phyloP scores from a whole-genome alignment of 495 filamentous ascomycete species.

The Neurospora sp. region DNA sequence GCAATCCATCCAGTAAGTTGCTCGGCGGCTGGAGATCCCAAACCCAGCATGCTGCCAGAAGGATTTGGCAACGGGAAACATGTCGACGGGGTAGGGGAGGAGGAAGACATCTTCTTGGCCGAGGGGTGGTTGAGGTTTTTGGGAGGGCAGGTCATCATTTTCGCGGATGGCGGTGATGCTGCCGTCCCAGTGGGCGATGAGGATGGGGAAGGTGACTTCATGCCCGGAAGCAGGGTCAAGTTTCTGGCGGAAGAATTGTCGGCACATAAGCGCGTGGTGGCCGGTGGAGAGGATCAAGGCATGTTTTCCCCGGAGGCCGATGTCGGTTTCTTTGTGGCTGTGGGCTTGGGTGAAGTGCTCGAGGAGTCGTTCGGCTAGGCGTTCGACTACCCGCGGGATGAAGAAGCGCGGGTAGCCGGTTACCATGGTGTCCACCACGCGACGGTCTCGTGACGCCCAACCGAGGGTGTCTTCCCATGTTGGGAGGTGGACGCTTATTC shows the following conservation, averaged over 20 bases:
- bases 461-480: constrained; percentile 20
- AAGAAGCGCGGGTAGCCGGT: constrained; percentile 24
- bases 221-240: neutral
- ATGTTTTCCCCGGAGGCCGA: neutral
- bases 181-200: constrained; percentile 6
- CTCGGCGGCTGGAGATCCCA: constrained; percentile 20
- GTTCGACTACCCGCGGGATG: constrained; percentile 6
- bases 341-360: neutral
- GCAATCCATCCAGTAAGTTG: constrained; percentile 10
- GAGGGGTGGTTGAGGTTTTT: neutral
- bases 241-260: neutral
- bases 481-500: constrained; percentile 20
- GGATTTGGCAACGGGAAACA: constrained; percentile 3
- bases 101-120: constrained; percentile 11
- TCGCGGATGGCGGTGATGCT: neutral
- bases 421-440: constrained; percentile 13
- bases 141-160: neutral
- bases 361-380: constrained; percentile 2
- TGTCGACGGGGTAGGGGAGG: constrained; percentile 6
- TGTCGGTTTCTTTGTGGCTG: neutral
- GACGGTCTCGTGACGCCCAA: constrained; percentile 13
- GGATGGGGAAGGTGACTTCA: neutral
- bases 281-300: neutral
- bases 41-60: constrained; percentile 24
- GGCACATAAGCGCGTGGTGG: neutral